Percentiles rank a stretch among this genome's conserved stretches.
Conservation (phyloP, 352 stramenopile species). For the Pythium oligandrum region DNA sequence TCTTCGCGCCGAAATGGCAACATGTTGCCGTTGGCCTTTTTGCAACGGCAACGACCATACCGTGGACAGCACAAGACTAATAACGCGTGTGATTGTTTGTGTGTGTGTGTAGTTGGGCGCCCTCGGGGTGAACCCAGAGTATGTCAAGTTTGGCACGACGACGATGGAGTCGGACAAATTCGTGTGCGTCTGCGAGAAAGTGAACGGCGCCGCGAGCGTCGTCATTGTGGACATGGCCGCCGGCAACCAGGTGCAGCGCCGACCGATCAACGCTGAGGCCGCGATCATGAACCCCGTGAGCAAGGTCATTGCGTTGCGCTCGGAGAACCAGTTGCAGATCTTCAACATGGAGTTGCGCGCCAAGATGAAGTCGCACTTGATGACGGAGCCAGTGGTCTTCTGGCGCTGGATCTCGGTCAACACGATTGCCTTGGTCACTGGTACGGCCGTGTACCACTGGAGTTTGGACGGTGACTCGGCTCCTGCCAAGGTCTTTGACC, state of each 20-base stretch:
- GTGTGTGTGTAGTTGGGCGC: conserved; percentile 55
- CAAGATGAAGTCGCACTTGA: conserved; percentile 97
- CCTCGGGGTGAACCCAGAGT: conserved; percentile 86
- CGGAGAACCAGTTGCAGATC: conserved; percentile 97
- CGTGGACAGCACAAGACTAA: too few relatives aligned
- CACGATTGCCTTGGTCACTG: conserved; percentile 97
- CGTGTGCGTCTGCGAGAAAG: conserved; percentile 91
- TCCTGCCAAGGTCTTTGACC: conserved; percentile 97
- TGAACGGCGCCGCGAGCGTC: conserved; percentile 84
- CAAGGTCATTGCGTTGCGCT: conserved; percentile 84
- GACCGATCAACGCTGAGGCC: conserved; percentile 98
- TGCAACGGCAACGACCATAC: too few relatives aligned
- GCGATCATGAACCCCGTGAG: conserved; percentile 99
- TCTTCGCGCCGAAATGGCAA: too few relatives aligned
- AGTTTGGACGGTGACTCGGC: conserved; percentile 89
- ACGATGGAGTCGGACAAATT: conserved; percentile 99
- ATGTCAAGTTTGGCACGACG: conserved; percentile 91
- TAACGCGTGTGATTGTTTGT: too few relatives aligned
- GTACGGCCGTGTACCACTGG: conserved; percentile 97
- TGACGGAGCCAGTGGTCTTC: conserved; percentile 94
- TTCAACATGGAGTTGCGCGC: conserved; percentile 99
- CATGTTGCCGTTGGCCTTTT: too few relatives aligned
- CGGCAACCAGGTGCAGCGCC: conserved; percentile 85
- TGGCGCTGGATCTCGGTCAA: conserved; percentile 98
- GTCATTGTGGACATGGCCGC: conserved; percentile 91